Conservation (phyloP, 2,329 filamentous ascomycete species). For the Beauveria scarabaeidicola region DNA sequence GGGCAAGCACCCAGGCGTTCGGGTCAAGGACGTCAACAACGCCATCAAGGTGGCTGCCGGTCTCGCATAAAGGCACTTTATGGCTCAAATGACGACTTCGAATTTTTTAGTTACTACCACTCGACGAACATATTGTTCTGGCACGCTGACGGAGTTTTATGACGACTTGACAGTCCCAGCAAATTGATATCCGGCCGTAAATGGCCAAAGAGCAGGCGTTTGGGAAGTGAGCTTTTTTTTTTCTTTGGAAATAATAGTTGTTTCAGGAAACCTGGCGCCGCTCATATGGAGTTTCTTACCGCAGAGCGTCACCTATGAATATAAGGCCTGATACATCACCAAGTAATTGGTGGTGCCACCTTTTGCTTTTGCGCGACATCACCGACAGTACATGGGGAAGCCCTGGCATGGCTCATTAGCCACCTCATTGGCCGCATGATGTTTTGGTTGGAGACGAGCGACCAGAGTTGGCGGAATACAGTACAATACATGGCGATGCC, state of each 20-base stretch:
- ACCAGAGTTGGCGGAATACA: not conserved
- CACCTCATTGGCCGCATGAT: not conserved
- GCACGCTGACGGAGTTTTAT: not conserved
- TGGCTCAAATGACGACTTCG: not conserved
- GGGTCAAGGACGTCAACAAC: conserved; percentile 28
- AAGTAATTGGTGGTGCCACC: too few species aligned
- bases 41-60: conserved; percentile 24
- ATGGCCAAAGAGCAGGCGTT: not conserved
- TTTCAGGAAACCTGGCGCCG: not conserved
- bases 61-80: not conserved
- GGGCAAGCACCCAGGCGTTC: conserved; percentile 30
- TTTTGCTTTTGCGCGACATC: too few species aligned
- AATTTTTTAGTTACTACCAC: not conserved
- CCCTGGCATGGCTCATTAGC: not conserved
- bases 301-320: too few species aligned
- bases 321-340: too few species aligned
- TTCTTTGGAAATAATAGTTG: not conserved
- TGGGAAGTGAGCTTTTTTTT: not conserved
- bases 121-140: not conserved
- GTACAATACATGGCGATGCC: not conserved
- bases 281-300: too few species aligned
- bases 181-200: not conserved
- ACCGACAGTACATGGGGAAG: too few species aligned
- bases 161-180: not conserved
- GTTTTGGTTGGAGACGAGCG: not conserved